Base-by-base conservation (phyloP, 352 stramenopile genomes). In the Phytophthora megakarya region DNA sequence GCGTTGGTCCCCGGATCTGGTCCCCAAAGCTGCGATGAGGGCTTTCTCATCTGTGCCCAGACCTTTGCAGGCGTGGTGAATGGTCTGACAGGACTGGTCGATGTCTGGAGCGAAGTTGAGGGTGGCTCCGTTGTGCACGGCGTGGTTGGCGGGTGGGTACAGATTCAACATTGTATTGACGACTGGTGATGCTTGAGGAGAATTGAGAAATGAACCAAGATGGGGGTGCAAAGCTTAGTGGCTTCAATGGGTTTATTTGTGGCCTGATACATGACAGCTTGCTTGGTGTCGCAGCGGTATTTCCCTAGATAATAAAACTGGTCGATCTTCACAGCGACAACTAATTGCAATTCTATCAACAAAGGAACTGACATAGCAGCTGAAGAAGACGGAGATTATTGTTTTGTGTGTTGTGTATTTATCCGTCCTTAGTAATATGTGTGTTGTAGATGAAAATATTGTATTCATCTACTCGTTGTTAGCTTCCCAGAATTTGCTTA, bases 101-200 rank as follows among this genome's bases (percentile, higher is more conserved):
- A 89, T 73, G 23, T 80, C 65, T 1, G 69, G 53, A 0, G 67
- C 64, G 69, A 80, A 88, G 39, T 57, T 59, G 32, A 88, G 57
- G 22, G 58, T 46, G 38, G 56, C 48, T 45, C 81, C 80, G 39
- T 78, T 76, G 77, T 80, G 83, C 30, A 84, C 56, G 51, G 77
- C 75, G 73, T 89, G 76, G 48, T 79, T 78, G 9, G 80, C 79
- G 45, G 78, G 76, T 23, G 84, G 80, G 69, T 93, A 93, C 55
- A 91, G 73, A 71, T 89, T 86, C 51, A 90, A 64, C 82, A 89
- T 89, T 26, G 21, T 7, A 13, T 16, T 25, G 38, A 19, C 8
- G 19, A 28, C 40, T 32, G 26, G 40, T 10, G 21, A 8, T 18
- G 40, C 10, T 18, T 0, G 3, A 32, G 19, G 18, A n/a, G 15